Evolutionary conservation across 768 basidiomycete species (phyloP).

Genomic region (Lentinula lateritia): DNA sequence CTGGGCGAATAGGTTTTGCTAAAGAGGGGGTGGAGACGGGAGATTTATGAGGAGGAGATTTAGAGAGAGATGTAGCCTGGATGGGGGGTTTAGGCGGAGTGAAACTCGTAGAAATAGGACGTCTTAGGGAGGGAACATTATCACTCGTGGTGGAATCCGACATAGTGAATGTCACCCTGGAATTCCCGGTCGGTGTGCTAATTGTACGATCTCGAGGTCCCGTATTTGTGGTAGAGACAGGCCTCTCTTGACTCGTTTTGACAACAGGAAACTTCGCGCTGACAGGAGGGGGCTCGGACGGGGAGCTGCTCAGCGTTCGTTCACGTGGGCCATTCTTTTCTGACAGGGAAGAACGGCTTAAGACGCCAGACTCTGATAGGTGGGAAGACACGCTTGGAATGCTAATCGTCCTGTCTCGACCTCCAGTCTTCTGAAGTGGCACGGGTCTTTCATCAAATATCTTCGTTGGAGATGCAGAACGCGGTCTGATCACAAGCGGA

Average conservation of each 20-base stretch:
- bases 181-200: neutral
- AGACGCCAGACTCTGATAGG: neutral
- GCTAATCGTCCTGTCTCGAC: constrained; percentile 47
- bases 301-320: neutral
- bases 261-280: neutral
- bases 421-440: constrained; percentile 33
- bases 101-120: constrained; percentile 8
- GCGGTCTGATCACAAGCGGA: constrained; percentile 1
- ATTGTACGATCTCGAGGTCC: neutral
- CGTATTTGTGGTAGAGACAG: neutral
- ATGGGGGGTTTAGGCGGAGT: constrained; percentile 9
- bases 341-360: neutral
- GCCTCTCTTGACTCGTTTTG: constrained; percentile 7
- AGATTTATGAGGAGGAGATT: constrained; percentile 27
- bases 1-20: constrained; percentile 49
- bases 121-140: neutral
- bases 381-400: constrained; percentile 26
- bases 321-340: neutral
- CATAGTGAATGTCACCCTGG: neutral
- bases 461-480: neutral
- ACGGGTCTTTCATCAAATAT: constrained; percentile 23
- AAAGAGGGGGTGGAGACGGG: constrained; percentile 36
- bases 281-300: neutral
- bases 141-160: neutral
- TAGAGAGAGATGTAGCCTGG: neutral